Conservation (phyloP, 305 asterid genomes). For the Solanum hybrid region DNA sequence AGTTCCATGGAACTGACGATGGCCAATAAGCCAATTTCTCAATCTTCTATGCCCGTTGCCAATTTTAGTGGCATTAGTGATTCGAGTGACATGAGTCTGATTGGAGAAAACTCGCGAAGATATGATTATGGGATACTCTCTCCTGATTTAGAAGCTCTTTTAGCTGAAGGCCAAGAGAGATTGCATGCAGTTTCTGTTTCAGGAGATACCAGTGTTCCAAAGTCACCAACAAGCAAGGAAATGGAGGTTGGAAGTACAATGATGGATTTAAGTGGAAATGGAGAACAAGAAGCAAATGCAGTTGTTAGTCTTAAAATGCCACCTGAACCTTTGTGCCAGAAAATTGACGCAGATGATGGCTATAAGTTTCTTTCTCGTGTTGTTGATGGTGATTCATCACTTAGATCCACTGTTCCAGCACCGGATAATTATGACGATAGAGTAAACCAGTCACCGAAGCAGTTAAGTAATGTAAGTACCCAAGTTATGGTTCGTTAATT, state of each 20-base stretch:
- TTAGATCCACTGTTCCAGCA: slow-evolving; percentile 24
- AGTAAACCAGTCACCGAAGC: slow-evolving; percentile 32
- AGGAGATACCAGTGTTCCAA: slow-evolving; percentile 27
- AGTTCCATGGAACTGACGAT: slow-evolving; percentile 60
- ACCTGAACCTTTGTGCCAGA: slow-evolving; percentile 26
- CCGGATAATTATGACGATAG: slow-evolving; percentile 21
- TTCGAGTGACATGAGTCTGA: slow-evolving; percentile 88
- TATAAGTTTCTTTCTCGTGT: slow-evolving; percentile 12
- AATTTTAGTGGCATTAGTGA: slow-evolving; percentile 39
- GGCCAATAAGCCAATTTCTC: slow-evolving; percentile 29
- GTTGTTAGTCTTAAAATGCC: slow-evolving; percentile 13
- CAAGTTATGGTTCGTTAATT: not conserved
- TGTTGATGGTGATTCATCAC: slow-evolving; percentile 22
- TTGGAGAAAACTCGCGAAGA: slow-evolving; percentile 48
- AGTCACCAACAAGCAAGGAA: slow-evolving; percentile 27
- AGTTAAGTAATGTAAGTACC: slow-evolving; percentile 38
- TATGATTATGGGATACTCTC: slow-evolving; percentile 68
- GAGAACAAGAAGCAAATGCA: slow-evolving; percentile 17
- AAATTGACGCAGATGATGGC: slow-evolving; percentile 26
- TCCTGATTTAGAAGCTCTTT: slow-evolving; percentile 63
- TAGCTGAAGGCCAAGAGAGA: slow-evolving; percentile 48
- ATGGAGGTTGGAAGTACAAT: slow-evolving; percentile 23
- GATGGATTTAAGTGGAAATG: slow-evolving; percentile 13
- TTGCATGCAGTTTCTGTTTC: slow-evolving; percentile 29
- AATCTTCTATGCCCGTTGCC: slow-evolving; percentile 25